Evolutionary conservation across 1,284 basidiomycete genomes (phyloP).

Genomic region (Tilletia walkeri): DNA sequence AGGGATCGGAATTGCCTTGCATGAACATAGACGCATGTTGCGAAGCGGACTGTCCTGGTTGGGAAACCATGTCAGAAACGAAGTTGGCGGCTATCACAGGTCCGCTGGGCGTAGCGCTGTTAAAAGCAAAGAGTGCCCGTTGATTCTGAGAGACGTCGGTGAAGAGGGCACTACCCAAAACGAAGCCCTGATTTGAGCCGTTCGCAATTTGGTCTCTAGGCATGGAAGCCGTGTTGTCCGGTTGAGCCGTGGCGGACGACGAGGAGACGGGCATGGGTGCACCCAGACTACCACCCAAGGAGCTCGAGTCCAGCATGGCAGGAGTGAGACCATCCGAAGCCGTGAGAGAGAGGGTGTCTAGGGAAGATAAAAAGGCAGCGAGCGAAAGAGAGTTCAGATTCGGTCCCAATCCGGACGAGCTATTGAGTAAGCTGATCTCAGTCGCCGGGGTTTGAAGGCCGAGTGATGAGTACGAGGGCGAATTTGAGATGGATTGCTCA

Average conservation of each 20-base stretch:
- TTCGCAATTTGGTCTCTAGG: too few relatives aligned
- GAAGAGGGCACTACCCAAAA: slow-evolving; percentile 2
- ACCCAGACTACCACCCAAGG: not conserved
- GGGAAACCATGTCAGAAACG: too few relatives aligned
- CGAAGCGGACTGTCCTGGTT: too few relatives aligned
- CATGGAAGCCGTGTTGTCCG: too few relatives aligned
- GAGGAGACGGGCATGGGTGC: too few relatives aligned
- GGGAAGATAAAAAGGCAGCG: slow-evolving; percentile 50
- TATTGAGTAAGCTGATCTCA: not conserved
- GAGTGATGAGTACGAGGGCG: not conserved
- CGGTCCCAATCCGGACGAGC: not conserved
- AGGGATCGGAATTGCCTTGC: too few relatives aligned
- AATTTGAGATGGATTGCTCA: not conserved
- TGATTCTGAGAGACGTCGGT: slow-evolving; percentile 2
- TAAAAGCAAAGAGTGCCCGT: too few relatives aligned
- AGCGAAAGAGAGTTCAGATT: slow-evolving; percentile 44
- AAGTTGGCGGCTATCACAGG: too few relatives aligned
- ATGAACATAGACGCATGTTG: too few relatives aligned
- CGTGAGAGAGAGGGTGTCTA: slow-evolving; percentile 52
- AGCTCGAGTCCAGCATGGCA: slow-evolving; percentile 23
- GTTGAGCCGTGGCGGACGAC: too few relatives aligned
- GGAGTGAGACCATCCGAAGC: slow-evolving; percentile 35
- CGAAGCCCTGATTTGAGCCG: not conserved
- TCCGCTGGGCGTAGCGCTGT: too few relatives aligned
- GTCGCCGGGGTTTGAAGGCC: slow-evolving; percentile 17